These are phyloP conservation scores for Beta lomatogona DNA, from an alignment of 179 eudicot species.

Conservation along the genomic window DNA sequence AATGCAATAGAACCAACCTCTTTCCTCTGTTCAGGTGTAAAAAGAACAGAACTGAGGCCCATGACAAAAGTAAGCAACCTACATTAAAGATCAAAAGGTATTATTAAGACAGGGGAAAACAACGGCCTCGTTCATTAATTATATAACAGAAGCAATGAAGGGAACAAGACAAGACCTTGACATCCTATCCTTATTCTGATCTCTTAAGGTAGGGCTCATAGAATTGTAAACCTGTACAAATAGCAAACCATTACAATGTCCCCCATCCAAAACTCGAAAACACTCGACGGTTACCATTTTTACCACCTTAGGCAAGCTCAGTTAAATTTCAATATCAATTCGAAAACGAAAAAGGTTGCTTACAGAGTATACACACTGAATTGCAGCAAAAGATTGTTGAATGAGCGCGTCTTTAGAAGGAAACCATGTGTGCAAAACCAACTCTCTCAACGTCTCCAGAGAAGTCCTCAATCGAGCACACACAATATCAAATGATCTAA, in stretches of 20 bases:
- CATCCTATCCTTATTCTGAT: conserved; percentile 52
- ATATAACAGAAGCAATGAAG: conserved; percentile 10
- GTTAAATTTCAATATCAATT: background rate
- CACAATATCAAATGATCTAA: conserved; percentile 65
- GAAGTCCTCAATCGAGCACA: conserved; percentile 58
- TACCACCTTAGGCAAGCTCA: too few species aligned
- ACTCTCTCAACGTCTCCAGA: conserved; percentile 49
- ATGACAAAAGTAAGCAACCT: conserved; percentile 67
- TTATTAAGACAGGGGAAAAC: background rate
- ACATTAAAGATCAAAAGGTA: conserved; percentile 25
- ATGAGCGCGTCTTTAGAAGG: conserved; percentile 55
- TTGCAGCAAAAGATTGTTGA: conserved; percentile 56
- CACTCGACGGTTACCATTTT: background rate
- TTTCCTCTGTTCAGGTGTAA: conserved; percentile 66
- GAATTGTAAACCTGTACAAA: conserved; percentile 62
- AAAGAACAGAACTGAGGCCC: conserved; percentile 52
- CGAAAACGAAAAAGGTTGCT: conserved; percentile 22
- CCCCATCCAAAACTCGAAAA: conserved; percentile 6
- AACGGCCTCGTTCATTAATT: background rate
- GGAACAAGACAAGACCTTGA: conserved; percentile 52
- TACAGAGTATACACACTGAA: conserved; percentile 64
- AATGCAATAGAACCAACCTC: conserved; percentile 50
- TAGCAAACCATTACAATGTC: conserved; percentile 9
- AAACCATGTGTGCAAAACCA: conserved; percentile 51
- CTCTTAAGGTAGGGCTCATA: conserved; percentile 54